A percentile compares a stretch with the other conserved stretches of the same genome.
Evolutionary conservation across 140 eudicot genomes (phyloP).

Genomic region (Senecio squalidus): DNA sequence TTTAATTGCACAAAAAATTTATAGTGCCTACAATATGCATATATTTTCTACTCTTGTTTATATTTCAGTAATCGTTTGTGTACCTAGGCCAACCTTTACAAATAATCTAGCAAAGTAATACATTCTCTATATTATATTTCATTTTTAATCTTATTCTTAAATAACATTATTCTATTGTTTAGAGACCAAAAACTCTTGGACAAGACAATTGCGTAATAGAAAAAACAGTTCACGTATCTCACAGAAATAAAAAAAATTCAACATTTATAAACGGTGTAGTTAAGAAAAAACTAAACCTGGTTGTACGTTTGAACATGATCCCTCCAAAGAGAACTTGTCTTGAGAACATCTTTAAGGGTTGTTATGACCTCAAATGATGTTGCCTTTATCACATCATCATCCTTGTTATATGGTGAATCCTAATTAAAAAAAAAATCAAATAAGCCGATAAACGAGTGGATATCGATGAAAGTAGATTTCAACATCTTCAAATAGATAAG

Average conservation of each 20-base stretch:
- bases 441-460: neutral
- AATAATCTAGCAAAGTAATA: neutral
- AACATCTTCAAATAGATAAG: constrained; percentile 6
- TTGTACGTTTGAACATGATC: constrained; percentile 95
- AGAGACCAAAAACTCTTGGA: neutral
- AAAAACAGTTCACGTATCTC: neutral
- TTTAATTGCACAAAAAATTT: neutral
- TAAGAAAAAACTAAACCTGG: constrained; percentile 44
- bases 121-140: neutral
- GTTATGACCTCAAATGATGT: constrained; percentile 93
- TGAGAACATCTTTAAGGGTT: constrained; percentile 83
- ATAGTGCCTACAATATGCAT: neutral
- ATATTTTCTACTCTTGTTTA: neutral
- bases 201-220: neutral
- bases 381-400: constrained; percentile 87
- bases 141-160: neutral
- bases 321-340: constrained; percentile 96
- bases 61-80: neutral
- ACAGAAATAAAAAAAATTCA: neutral
- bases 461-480: constrained; percentile 5
- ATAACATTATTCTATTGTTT: neutral
- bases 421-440: constrained; percentile 21
- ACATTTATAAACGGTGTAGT: neutral
- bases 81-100: neutral
- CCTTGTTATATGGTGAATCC: constrained; percentile 83